A percentile compares a stretch with the other conserved stretches of the same genome.
These are phyloP conservation scores for Prunus campanulata DNA, from an alignment of 306 rosid genomes.

Conservation along the genomic window DNA sequence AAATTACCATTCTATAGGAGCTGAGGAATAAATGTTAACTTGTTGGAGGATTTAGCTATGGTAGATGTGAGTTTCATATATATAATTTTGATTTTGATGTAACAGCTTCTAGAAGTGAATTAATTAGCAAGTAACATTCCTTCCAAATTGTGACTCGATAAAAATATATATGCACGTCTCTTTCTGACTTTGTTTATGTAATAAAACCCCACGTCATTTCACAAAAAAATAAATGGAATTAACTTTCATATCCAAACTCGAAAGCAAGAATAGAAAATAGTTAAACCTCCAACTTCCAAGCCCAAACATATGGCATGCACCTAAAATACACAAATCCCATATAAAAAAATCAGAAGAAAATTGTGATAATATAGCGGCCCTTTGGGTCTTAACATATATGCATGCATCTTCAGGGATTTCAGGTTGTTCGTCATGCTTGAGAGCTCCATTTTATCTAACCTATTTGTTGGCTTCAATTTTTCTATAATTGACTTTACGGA, in stretches of 20 bases:
- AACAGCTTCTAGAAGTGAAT: conserved; percentile 27
- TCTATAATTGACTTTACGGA: conserved; percentile 11
- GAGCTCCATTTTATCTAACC: conserved; percentile 46
- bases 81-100: neutral
- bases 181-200: neutral
- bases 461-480: neutral
- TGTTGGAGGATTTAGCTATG: no score
- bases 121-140: neutral
- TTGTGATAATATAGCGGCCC: neutral
- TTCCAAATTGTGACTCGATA: neutral
- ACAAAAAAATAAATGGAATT: no score
- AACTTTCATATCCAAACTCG: neutral
- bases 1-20: no score
- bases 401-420: conserved; percentile 31
- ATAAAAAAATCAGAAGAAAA: neutral
- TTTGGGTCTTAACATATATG: neutral
- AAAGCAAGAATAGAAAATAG: conserved; percentile 4
- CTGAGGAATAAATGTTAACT: no score
- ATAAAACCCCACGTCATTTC: neutral
- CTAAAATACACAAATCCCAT: neutral
- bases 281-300: neutral
- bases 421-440: conserved; percentile 37
- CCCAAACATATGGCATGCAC: conserved; percentile 4
- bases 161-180: neutral
- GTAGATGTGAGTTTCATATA: no score